Percentiles rank a stretch among this genome's conserved stretches.
These are phyloP conservation scores for Leucocoprinus birnbaumii DNA, from an alignment of 768 basidiomycete genomes.

Conservation along the genomic window DNA sequence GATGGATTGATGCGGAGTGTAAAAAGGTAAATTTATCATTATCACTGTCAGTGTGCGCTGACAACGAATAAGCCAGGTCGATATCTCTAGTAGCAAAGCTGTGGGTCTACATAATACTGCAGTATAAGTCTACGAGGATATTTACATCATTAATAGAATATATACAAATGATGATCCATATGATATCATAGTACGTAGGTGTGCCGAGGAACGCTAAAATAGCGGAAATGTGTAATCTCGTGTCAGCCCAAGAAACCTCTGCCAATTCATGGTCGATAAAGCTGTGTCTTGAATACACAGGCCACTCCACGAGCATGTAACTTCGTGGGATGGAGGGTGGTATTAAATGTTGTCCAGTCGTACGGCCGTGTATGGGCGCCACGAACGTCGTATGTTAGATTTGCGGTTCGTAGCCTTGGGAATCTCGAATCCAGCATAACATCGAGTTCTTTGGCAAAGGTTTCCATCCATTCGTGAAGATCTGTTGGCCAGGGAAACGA, in stretches of 20 bases:
- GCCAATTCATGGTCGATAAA: conserved; percentile 5
- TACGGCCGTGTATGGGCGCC: conserved; percentile 6
- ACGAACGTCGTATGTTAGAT: conserved; percentile 4
- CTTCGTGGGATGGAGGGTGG: neutral
- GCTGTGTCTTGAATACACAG: neutral
- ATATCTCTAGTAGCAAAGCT: too few species aligned
- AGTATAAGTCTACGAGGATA: neutral
- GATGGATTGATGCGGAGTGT: too few species aligned
- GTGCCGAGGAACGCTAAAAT: too few species aligned
- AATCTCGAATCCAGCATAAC: neutral
- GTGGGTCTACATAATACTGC: neutral
- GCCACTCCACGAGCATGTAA: neutral
- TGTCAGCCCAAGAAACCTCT: neutral
- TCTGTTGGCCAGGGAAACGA: conserved; percentile 10
- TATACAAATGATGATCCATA: neutral
- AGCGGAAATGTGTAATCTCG: too few species aligned
- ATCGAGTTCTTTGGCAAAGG: conserved; percentile 1
- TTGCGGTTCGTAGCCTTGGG: neutral
- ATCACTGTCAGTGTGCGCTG: too few species aligned
- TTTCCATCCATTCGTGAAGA: conserved; percentile 7
- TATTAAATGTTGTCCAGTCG: conserved; percentile 6
- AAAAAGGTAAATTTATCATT: too few species aligned
- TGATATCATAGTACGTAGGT: neutral
- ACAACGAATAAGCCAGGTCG: too few species aligned
- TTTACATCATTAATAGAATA: conserved; percentile 5